phyloP scores from a whole-genome alignment of 2,329 filamentous ascomycete genomes.

The Sphaceloma murrayae region DNA sequence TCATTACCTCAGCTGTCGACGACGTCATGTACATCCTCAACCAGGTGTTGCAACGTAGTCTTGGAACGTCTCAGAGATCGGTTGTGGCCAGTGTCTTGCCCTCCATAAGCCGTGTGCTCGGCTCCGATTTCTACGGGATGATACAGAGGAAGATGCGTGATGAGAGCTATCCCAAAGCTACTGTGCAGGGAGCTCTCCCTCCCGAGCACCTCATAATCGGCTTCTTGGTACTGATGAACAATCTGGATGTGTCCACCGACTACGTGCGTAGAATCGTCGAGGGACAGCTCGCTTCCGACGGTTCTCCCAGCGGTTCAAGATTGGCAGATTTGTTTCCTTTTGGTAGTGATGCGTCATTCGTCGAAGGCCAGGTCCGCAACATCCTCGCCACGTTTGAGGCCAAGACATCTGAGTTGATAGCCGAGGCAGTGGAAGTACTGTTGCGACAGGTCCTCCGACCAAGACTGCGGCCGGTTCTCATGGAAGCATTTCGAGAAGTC shows the following conservation, averaged over 20 bases:
- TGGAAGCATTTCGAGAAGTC: constrained; percentile 82
- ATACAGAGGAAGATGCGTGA: constrained; percentile 96
- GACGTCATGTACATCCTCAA: constrained; percentile 99
- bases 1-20: constrained; percentile 90
- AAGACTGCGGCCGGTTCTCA: constrained; percentile 72
- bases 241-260: constrained; percentile 82
- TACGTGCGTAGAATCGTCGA: constrained; percentile 81
- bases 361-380: constrained; percentile 56
- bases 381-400: constrained; percentile 63
- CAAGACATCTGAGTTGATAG: constrained; percentile 73
- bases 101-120: constrained; percentile 67
- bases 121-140: constrained; percentile 90
- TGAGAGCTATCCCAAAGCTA: constrained; percentile 77
- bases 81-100: constrained; percentile 71
- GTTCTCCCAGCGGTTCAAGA: constrained; percentile 24
- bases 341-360: constrained; percentile 60
- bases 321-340: constrained; percentile 64
- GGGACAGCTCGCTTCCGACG: constrained; percentile 44
- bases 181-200: constrained; percentile 68
- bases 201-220: constrained; percentile 80
- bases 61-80: constrained; percentile 74
- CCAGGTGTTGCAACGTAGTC: constrained; percentile 73
- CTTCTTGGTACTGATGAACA: constrained; percentile 92
- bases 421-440: constrained; percentile 74
- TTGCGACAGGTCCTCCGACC: constrained; percentile 81